These are phyloP conservation scores for Pyricularia grisea DNA, from an alignment of 2,329 filamentous ascomycete genomes.

Conservation along the genomic window DNA sequence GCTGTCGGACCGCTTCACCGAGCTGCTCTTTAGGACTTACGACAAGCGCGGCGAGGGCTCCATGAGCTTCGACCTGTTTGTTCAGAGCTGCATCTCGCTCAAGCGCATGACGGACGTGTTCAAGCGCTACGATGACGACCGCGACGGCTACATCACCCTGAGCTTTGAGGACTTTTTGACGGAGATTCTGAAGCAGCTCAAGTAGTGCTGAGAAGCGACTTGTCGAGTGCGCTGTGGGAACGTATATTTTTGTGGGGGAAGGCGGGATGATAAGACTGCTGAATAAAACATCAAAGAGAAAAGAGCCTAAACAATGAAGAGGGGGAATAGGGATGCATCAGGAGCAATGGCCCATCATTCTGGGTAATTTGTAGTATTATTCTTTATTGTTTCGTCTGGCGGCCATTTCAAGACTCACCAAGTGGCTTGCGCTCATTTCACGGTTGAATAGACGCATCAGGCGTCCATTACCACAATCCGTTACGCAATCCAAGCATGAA, in stretches of 20 bases:
- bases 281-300: not conserved
- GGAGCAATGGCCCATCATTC: not conserved
- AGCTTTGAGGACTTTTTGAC: constrained; percentile 76
- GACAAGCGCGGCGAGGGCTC: constrained; percentile 64
- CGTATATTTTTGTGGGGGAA: not conserved
- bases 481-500: not conserved
- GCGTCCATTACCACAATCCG: not conserved
- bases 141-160: constrained; percentile 83
- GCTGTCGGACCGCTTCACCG: constrained; percentile 73
- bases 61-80: constrained; percentile 92
- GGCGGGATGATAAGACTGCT: not conserved
- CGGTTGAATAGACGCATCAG: not conserved
- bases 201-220: constrained; percentile 22
- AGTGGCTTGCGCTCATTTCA: not conserved
- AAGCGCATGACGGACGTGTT: constrained; percentile 99
- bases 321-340: not conserved
- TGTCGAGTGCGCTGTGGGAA: not conserved
- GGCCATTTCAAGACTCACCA: not conserved
- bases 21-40: constrained; percentile 79
- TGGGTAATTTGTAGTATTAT: not conserved
- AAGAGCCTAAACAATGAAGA: not conserved
- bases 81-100: constrained; percentile 91
- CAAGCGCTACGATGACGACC: constrained; percentile 96
- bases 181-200: constrained; percentile 54
- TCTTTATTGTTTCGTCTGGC: not conserved